phyloP scores from a whole-genome alignment of 2,329 filamentous ascomycete species.

The Fusarium ambrosium region DNA sequence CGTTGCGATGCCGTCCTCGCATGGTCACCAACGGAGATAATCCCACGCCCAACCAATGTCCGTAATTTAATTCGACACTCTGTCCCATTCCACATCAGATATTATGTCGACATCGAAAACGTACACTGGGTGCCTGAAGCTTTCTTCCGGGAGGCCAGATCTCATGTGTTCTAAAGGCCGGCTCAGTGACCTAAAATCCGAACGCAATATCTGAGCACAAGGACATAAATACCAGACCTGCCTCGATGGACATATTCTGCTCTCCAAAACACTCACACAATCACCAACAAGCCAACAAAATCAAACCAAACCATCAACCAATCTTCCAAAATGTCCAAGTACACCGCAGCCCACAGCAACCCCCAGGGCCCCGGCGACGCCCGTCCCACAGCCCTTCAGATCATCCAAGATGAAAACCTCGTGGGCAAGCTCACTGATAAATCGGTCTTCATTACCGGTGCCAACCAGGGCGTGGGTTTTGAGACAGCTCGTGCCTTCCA shows the following conservation, averaged over 20 bases:
- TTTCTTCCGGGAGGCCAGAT: not conserved
- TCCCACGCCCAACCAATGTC: not conserved
- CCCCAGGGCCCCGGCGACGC: constrained; percentile 30
- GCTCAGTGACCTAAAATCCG: not conserved
- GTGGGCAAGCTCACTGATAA: not conserved
- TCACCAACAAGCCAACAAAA: not conserved
- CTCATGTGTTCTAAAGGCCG: not conserved
- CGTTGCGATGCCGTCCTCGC: not conserved
- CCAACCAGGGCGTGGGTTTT: constrained; percentile 14
- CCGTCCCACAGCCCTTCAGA: constrained; percentile 30
- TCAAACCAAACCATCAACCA: not conserved
- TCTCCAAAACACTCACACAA: not conserved
- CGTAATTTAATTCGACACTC: not conserved
- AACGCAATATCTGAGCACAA: not conserved
- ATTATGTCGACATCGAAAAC: not conserved
- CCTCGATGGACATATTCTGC: not conserved
- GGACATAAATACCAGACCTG: not conserved
- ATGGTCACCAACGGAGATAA: not conserved
- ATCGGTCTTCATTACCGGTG: constrained; percentile 21
- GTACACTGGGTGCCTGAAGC: not conserved
- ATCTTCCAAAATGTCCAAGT: constrained; percentile 14
- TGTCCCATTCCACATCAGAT: not conserved
- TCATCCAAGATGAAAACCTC: constrained; percentile 6
- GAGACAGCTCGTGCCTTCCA: constrained; percentile 17
- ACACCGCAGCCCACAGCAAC: not conserved